Base-by-base conservation (phyloP, 2,329 filamentous ascomycete genomes). In the Whalleya microplaca region DNA sequence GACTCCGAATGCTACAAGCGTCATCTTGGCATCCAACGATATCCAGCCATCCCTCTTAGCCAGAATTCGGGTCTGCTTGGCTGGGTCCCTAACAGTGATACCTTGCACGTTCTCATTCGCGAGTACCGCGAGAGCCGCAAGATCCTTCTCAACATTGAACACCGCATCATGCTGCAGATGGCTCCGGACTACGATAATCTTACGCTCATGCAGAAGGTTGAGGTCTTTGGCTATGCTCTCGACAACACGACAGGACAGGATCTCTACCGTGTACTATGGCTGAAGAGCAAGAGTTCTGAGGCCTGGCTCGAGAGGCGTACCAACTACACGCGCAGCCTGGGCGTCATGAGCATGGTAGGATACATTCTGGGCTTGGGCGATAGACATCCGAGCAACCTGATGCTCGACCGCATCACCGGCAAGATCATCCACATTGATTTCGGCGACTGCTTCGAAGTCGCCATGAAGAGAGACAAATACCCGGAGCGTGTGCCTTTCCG, bases 331-430 rank as follows among this genome's bases (percentile, higher is more conserved):
- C 89, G 95, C 55, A 98, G 94, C 1, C 82, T 99, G 1, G 95
- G 92, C 66, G 95, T 99, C 68, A 99, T 99, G 95, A 97, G 92
- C n/a, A 99, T 99, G 92, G 95, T 98, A n/a, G 95, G 95, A 62
- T 99, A 99, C 74, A 98, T 99, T 63, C 86, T 99, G 20, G 96
- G 95, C 58, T 81, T 99, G 14, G 95, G 95, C 52, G 95, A 99
- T 77, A 88, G 96, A 46, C 95, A 99, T 76, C 96, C 96, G 40
- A 97, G 92, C 58, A 99, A 99, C 74, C 78, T 99, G 69, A 96
- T 99, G 89, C 88, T 99, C 41, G 95, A 99, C 74, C 89, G 92
- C 41, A 87, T 96, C 59, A 98, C 94, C 1, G 95, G 95, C 71
- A 96, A 96, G 79, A 95, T 99, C 61, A 89, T 99, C 64, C 95